Conservation (phyloP, 106 monocot species). For the Iris macrosiphon region DNA sequence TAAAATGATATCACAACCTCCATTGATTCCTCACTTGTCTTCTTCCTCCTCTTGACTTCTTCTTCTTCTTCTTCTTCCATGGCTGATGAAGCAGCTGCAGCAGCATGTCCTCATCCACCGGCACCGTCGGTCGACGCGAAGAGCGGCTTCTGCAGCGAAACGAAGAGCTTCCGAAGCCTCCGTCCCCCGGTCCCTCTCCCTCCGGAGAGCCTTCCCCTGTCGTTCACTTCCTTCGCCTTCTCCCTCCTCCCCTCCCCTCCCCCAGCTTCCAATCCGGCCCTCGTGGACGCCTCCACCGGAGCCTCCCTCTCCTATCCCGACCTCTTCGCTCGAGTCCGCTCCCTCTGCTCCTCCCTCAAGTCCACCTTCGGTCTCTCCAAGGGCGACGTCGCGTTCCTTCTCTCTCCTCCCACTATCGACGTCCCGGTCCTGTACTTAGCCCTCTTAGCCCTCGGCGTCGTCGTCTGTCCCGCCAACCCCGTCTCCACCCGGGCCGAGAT, state of each 20-base stretch:
- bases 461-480: conserved; percentile 57
- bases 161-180: conserved; percentile 44
- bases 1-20: too few species aligned
- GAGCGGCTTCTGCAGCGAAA: conserved; percentile 26
- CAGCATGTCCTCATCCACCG: background rate
- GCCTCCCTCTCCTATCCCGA: conserved; percentile 29
- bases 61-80: too few species aligned
- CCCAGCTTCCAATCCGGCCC: conserved; percentile 34
- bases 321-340: conserved; percentile 18
- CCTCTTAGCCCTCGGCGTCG: conserved; percentile 56
- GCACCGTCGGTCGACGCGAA: conserved; percentile 8
- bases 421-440: conserved; percentile 57
- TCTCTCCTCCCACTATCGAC: conserved; percentile 32
- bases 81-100: too few species aligned
- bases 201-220: conserved; percentile 20
- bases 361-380: conserved; percentile 8
- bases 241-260: conserved; percentile 45
- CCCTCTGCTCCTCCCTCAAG: conserved; percentile 27
- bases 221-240: conserved; percentile 25
- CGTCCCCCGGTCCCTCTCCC: conserved; percentile 30
- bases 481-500: conserved; percentile 43
- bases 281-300: conserved; percentile 33
- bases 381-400: conserved; percentile 41
- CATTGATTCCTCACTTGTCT: too few species aligned
- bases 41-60: too few species aligned